Base-by-base conservation (phyloP, 1,284 basidiomycete species). In the Erythrobasidium hasegawianum region DNA sequence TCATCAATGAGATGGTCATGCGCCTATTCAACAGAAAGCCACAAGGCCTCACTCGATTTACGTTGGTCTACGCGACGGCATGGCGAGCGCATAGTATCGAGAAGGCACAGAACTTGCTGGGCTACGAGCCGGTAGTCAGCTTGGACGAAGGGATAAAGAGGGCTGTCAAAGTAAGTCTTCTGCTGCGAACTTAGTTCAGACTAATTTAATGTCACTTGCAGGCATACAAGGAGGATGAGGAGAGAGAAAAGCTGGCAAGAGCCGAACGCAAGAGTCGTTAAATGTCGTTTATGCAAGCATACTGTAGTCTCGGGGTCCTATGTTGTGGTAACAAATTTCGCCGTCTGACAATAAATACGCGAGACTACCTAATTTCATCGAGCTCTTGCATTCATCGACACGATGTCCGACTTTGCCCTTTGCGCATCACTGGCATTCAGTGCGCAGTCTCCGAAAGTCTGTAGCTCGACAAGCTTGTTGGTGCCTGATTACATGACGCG, bases 21-120 rank as follows among this genome's bases (percentile, higher is more conserved):
- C 88, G 85, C 83, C 47, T 65, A 5, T 69, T 94, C 53, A 81
- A 82, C 0, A 88, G 92, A 13, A 87, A 85, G 75, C 86, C 91
- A 75, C 85, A 89, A 16, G 86, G 87, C 13, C 91, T 99, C 74
- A 97, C 92, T 16, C 82, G 83, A 62, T 93, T 87, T 79, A 86
- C 89, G 71, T 89, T 96, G 33, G 60, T 73, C 20, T 75, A 77
- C 67, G 75, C 78, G 52, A 80, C 78, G n/a, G 81, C 81, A 69
- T 77, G 80, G 70, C 83, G 93, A 72, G 97, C 88, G 81, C 89
- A 95, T 78, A 96, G 97, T 77, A 93, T 95, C 60, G 95, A 98
- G 80, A 93, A 91, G 80, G 71, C 95, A 8, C 83, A 93, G 71
- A 80, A 92, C 64, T 84, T 97, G 70, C 81, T 99, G 43, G 93